Base-by-base conservation (phyloP, 192 early-diverging fungal genomes). In the Backusella parvicylindrica region DNA sequence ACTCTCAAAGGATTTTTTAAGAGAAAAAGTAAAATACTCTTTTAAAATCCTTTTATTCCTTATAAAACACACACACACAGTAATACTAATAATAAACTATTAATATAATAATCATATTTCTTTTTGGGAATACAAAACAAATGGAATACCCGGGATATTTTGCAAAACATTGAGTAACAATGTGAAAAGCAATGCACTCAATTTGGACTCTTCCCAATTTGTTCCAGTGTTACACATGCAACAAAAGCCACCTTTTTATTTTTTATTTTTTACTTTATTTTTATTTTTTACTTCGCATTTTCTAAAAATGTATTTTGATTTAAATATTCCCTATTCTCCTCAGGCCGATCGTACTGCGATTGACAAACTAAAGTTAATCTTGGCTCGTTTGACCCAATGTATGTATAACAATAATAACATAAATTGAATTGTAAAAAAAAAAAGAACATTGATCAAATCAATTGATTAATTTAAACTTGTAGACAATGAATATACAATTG, bases 381-480 rank as follows among this genome's bases (percentile, higher is more conserved):
- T 68, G n/a, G 32, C 33, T 33, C 65, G 65, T 11, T 68, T 68
- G 21, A 23, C 65, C 1, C 65, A 68, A 68, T n/a, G 65, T 68
- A 68, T 36, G 32, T 36, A 21, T n/a, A n/a, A n/a, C n/a, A n/a
- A n/a, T n/a, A n/a, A n/a, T n/a, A n/a, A n/a, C n/a, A n/a, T n/a
- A n/a, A n/a, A n/a, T n/a, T n/a, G n/a, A n/a, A n/a, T 9, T 28
- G 21, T 63, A 9, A 38, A 38, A 38, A 38, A 38, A 11, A 38
- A 37, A 37, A 38, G 37, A 38, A n/a, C n/a, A n/a, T n/a, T n/a
- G n/a, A n/a, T n/a, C n/a, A n/a, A n/a, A n/a, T n/a, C n/a, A n/a
- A n/a, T n/a, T n/a, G n/a, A n/a, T n/a, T n/a, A n/a, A n/a, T n/a
- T 16, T 47, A 5, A 47, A 6, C 53, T 68, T 37, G 18, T 68